A percentile compares a stretch with the other conserved stretches of the same genome.
Conservation (phyloP, 306 rosid genomes). For the Sophora flavescens region DNA sequence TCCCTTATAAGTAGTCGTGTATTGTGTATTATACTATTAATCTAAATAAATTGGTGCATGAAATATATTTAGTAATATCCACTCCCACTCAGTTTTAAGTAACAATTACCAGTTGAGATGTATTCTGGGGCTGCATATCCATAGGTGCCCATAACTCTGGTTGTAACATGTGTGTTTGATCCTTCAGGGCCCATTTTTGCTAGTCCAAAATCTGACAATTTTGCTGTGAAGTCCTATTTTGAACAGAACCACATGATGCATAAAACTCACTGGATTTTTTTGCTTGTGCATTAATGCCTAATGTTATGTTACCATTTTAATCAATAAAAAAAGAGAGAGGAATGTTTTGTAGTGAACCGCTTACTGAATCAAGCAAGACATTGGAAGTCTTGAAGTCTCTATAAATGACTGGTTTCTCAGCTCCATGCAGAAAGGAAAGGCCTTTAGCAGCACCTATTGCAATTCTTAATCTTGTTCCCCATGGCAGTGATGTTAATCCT, state of each 20-base stretch:
- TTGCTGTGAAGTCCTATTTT: conserved; percentile 84
- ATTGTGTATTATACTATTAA: too few relatives aligned
- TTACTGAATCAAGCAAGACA: conserved; percentile 87
- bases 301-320: background rate
- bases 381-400: conserved; percentile 96
- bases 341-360: conserved; percentile 18
- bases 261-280: background rate
- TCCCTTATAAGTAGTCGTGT: background rate
- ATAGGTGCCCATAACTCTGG: conserved; percentile 96
- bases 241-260: conserved; percentile 33
- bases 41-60: background rate
- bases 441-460: conserved; percentile 94
- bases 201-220: conserved; percentile 94
- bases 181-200: conserved; percentile 99
- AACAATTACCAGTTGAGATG: conserved; percentile 75
- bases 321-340: background rate
- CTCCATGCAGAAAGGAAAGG: conserved; percentile 92
- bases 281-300: conserved; percentile 11
- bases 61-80: background rate
- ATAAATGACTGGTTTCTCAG: conserved; percentile 93
- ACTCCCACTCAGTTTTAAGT: background rate
- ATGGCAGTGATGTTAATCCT: conserved; percentile 89
- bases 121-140: conserved; percentile 99
- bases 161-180: conserved; percentile 88
- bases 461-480: conserved; percentile 88